Base-by-base conservation (phyloP, 129 eudicot genomes). In the Arctium lappa region DNA sequence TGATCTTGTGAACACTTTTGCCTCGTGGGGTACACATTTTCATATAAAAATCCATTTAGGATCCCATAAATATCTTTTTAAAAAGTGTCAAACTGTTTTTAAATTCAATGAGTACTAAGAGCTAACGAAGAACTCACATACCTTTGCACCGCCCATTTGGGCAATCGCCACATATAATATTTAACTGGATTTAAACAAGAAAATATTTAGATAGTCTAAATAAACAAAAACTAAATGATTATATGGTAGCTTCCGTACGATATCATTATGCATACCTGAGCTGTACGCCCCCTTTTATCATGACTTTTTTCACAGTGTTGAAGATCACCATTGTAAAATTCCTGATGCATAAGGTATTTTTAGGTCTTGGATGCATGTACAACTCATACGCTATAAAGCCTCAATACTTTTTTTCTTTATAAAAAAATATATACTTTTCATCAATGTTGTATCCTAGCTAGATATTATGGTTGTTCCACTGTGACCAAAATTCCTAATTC, bases 231-330 rank as follows among this genome's bases (percentile, higher is more conserved):
- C 31, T 8, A n/a, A 29, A 30, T 74, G 31, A 77, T 31, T 48
- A 70, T 62, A 63, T 4, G 78, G 30, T 40, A 63, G 33, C 42
- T 53, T 80, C 34, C 13, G 79, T 39, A 81, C 50, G 18, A 62
- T 33, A n/a, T 56, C 34, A 66, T 70, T 78, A 69, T 80, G 85
- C 82, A 78, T 76, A 94, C 97, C 91, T 91, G 91, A 86, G 98
- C 92, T 34, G 98, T 89, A 13, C 97, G 98, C 30, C 97, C 98
- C 93, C 90, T 84, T 91, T 94, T 91, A 87, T 90, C 97, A 83
- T 76, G 90, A 86, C 80, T 91, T 82, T 40, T 69, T 90, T 94
- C 98, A 88, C 98, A 94, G 16, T 77, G 86, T 62, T 53, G 78
- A 78, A 94, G 86, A 50, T 92, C 98, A 72, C 98, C 98, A 69